Evolutionary conservation across 345 rosid species (phyloP), one percentile per base, ranked within the genome.

Genomic region (Firmiana major): DNA sequence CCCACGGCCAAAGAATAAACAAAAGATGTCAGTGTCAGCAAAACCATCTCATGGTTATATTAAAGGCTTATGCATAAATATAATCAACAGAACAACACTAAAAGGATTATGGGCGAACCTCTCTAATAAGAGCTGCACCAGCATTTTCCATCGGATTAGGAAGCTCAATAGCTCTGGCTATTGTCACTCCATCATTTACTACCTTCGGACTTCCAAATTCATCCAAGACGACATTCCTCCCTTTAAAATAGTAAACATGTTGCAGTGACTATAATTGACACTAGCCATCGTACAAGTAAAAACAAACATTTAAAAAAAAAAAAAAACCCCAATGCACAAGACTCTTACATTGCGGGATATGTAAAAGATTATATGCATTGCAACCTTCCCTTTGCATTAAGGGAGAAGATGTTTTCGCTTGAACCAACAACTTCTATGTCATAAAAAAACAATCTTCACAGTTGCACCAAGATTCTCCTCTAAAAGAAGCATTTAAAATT

Each of bases 111-210:
- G 45, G 16, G 21, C 90, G 16, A 9, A 92, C 99, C 98, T 96
- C 99, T 69, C 97, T 93, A 65, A 96, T 96, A 54, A 96, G 97
- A 11, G 99, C 97, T 51, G 99, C 99, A 73, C 97, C 98, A 10
- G 99, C 98, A 85, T 96, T 96, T 80, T 96, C 99, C 98, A 94
- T 96, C 17, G 98, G 87, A 82, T 94, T 92, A 65, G 95, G 90
- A 7, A 96, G 80, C 82, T 94, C 97, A 83, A 96, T 96, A 69
- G 98, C 99, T 51, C 99, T 86, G 45, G 99, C 95, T 73, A 96
- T 96, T 3, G 98, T 96, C 22, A 96, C 98, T 19, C 99, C 99
- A 76, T 96, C 99, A 82, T 96, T 96, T n/a, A 96, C 99, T 4
- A 94, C 97, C 80, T 94, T 92, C 0, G 98, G 99, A 73, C 90